These are phyloP conservation scores for Kodamaea plutei DNA, from an alignment of 1,139 yeast genomes.

Conservation along the genomic window DNA sequence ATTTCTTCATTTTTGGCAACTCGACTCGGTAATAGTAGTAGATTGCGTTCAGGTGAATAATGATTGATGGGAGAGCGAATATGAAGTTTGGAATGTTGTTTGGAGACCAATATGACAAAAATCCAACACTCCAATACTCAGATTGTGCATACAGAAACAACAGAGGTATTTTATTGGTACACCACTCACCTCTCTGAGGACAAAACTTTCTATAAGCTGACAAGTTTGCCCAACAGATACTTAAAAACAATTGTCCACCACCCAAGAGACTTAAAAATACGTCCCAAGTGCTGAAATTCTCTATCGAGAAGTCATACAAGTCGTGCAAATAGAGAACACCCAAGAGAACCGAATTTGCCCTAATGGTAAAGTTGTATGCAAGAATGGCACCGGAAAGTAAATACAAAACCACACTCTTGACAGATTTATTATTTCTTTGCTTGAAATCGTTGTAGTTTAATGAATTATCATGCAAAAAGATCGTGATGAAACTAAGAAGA, in stretches of 20 bases:
- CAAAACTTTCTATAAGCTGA: constrained; percentile 60
- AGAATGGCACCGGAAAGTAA: constrained; percentile 56
- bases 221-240: constrained; percentile 46
- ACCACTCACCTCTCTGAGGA: constrained; percentile 71
- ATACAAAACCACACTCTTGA: constrained; percentile 22
- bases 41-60: constrained; percentile 28
- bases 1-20: constrained; percentile 31
- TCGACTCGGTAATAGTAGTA: constrained; percentile 27
- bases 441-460: constrained; percentile 15
- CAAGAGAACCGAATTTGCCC: constrained; percentile 74
- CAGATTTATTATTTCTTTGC: constrained; percentile 12
- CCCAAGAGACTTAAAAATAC: constrained; percentile 37
- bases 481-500: constrained; percentile 56
- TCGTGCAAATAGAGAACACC: constrained; percentile 69
- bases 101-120: constrained; percentile 74
- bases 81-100: constrained; percentile 80
- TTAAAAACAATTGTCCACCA: constrained; percentile 50
- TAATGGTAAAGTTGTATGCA: constrained; percentile 53
- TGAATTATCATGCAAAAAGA: constrained; percentile 47
- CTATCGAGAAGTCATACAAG: constrained; percentile 25
- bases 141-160: constrained; percentile 72
- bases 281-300: constrained; percentile 14
- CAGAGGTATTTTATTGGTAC: constrained; percentile 52
- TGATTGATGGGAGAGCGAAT: constrained; percentile 68
- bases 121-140: constrained; percentile 83